Evolutionary conservation across 371 early-diverging fungal species (phyloP).

Genomic region (Mortierella sp.): DNA sequence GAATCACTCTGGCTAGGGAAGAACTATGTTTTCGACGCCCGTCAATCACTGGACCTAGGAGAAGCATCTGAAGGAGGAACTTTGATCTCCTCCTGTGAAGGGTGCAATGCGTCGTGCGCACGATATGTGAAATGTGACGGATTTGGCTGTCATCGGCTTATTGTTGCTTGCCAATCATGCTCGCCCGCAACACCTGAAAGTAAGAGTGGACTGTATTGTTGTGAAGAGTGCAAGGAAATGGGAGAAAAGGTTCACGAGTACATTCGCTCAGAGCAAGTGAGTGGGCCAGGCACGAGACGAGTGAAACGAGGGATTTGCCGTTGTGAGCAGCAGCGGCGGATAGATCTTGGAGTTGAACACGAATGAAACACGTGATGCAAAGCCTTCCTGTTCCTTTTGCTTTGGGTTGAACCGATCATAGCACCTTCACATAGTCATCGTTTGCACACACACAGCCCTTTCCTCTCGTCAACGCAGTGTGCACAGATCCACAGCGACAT

Average conservation of each 20-base stretch:
- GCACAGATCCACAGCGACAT: slow-evolving; percentile 1
- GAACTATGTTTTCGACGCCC: slow-evolving; percentile 82
- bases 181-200: slow-evolving; percentile 15
- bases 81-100: slow-evolving; percentile 28
- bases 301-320: slow-evolving; percentile 43
- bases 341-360: slow-evolving; percentile 18
- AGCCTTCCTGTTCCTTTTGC: background rate
- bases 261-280: slow-evolving; percentile 10
- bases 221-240: slow-evolving; percentile 38
- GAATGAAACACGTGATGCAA: background rate
- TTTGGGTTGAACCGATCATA: background rate
- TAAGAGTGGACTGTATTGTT: slow-evolving; percentile 39
- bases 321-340: slow-evolving; percentile 37
- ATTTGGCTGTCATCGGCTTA: slow-evolving; percentile 46
- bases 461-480: background rate
- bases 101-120: slow-evolving; percentile 25
- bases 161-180: slow-evolving; percentile 39
- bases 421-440: no score
- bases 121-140: slow-evolving; percentile 51
- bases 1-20: slow-evolving; percentile 68
- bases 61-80: slow-evolving; percentile 6
- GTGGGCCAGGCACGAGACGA: slow-evolving; percentile 12
- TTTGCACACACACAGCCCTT: background rate
- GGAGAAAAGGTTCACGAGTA: slow-evolving; percentile 29
- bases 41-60: slow-evolving; percentile 58